These are phyloP conservation scores for Nemophila menziesii DNA, from an alignment of 257 asterid genomes.

Conservation along the genomic window DNA sequence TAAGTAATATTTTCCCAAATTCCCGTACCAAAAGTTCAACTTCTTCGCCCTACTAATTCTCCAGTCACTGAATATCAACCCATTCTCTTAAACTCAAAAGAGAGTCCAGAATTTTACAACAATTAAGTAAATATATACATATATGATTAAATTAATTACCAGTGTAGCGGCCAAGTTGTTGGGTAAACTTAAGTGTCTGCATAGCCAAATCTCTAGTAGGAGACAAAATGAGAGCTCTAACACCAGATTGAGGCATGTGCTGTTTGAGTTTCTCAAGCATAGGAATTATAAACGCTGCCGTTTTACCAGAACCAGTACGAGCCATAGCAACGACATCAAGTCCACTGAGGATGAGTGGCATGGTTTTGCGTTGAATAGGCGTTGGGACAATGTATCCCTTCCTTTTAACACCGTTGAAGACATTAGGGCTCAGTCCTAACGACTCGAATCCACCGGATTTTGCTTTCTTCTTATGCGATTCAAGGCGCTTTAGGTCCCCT, in stretches of 20 bases:
- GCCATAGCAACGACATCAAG: constrained; percentile 97
- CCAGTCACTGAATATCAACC: no score
- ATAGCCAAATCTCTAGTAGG: constrained; percentile 95
- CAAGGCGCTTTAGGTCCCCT: constrained; percentile 38
- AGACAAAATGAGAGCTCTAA: constrained; percentile 76
- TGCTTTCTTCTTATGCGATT: constrained; percentile 51
- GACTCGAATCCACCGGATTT: constrained; percentile 92
- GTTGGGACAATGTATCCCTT: constrained; percentile 90
- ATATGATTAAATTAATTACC: constrained; percentile 23
- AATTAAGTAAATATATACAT: no score
- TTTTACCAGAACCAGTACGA: constrained; percentile 89
- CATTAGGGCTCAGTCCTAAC: constrained; percentile 44
- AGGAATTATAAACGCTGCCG: constrained; percentile 84
- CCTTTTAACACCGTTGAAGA: constrained; percentile 64
- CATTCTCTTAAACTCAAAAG: background rate
- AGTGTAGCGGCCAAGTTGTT: constrained; percentile 75
- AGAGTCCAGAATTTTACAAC: background rate
- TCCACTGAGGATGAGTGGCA: constrained; percentile 72
- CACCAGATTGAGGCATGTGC: constrained; percentile 84
- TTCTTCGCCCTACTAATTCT: no score
- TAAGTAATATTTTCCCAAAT: no score
- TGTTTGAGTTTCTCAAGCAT: constrained; percentile 89
- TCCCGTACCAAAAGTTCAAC: no score
- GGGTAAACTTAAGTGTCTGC: constrained; percentile 72
- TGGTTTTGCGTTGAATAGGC: constrained; percentile 84